These are phyloP conservation scores for Rhodamnia argentea DNA, from an alignment of 345 rosid genomes.

Conservation along the genomic window DNA sequence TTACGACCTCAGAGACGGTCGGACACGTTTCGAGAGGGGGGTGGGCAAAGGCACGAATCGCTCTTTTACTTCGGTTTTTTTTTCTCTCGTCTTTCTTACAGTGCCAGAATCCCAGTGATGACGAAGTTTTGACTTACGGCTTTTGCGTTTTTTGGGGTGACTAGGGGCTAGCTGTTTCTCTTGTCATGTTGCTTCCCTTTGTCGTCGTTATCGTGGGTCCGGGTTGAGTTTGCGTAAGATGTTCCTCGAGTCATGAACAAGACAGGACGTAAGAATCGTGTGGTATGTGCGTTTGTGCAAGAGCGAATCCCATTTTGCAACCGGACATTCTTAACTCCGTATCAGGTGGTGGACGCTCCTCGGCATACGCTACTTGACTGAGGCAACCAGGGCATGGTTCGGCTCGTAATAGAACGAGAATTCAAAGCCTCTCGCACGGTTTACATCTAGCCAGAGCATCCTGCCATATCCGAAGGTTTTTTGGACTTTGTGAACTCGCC, in stretches of 20 bases:
- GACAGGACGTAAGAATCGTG: not conserved
- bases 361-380: not conserved
- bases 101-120: not conserved
- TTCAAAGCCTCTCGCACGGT: not conserved
- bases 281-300: not conserved
- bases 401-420: not conserved
- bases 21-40: not conserved
- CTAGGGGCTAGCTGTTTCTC: not conserved
- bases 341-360: not conserved
- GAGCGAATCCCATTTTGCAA: not conserved
- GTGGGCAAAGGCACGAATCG: not conserved
- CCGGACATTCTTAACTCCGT: not conserved
- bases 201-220: not conserved
- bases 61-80: not conserved
- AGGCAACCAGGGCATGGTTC: not conserved
- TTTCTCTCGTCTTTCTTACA: not conserved
- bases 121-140: not conserved
- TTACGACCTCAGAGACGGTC: not conserved
- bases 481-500: not conserved
- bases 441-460: not conserved
- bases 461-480: not conserved
- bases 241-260: not conserved
- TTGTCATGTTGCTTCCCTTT: not conserved
- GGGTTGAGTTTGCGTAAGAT: not conserved
- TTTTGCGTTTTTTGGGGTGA: not conserved